Conservation (phyloP, 2,329 filamentous ascomycete genomes). For the Sclerotinia glacialis region DNA sequence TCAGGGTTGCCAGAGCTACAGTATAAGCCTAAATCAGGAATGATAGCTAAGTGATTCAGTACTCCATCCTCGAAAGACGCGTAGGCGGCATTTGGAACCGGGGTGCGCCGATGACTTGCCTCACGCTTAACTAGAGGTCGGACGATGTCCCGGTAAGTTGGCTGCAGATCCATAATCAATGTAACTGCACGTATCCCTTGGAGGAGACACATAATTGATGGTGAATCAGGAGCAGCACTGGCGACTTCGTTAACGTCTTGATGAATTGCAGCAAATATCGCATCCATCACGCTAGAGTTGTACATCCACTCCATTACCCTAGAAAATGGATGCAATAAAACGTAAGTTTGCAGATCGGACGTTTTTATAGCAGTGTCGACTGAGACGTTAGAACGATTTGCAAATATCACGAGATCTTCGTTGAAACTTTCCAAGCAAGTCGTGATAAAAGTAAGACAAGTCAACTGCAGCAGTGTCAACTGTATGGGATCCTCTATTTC, state of each 20-base stretch:
- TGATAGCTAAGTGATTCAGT: constrained; percentile 71
- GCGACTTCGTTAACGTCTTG: constrained; percentile 72
- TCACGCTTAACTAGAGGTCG: constrained; percentile 72
- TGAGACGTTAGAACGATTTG: constrained; percentile 71
- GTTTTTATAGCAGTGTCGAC: constrained; percentile 74
- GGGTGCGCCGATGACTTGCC: constrained; percentile 54
- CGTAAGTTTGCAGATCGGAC: constrained; percentile 74
- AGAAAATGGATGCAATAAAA: constrained; percentile 85
- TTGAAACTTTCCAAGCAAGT: constrained; percentile 85
- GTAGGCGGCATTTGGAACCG: constrained; percentile 72
- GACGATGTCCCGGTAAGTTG: constrained; percentile 88
- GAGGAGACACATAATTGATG: constrained; percentile 74
- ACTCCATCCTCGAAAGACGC: constrained; percentile 92
- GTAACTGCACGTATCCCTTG: constrained; percentile 82
- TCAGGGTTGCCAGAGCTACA: constrained; percentile 80
- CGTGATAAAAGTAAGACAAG: constrained; percentile 79
- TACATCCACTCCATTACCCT: constrained; percentile 98
- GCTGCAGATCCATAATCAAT: constrained; percentile 78
- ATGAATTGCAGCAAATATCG: constrained; percentile 75
- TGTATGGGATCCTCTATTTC: constrained; percentile 67
- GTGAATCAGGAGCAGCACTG: constrained; percentile 71
- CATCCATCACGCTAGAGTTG: constrained; percentile 80
- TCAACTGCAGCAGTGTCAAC: constrained; percentile 69
- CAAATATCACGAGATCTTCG: constrained; percentile 83
- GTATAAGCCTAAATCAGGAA: constrained; percentile 82